Percentiles rank a stretch among this genome's conserved stretches.
phyloP scores from a whole-genome alignment of 2,329 filamentous ascomycete genomes.

The Aspergillus brunneoviolaceus region DNA sequence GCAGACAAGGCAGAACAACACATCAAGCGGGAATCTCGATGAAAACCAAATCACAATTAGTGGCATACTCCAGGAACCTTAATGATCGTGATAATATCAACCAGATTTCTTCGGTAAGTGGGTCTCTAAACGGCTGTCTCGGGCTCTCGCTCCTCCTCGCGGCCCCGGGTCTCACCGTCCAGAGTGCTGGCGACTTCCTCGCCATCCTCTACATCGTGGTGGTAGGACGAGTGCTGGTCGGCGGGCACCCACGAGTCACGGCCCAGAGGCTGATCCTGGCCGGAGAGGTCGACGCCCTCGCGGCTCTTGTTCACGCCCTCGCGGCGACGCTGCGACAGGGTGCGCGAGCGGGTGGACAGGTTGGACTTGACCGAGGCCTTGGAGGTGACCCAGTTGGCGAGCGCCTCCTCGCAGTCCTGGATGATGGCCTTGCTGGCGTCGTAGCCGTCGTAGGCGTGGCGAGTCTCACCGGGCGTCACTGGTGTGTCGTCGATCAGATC shows the following conservation, averaged over 20 bases:
- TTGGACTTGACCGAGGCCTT: constrained; percentile 86
- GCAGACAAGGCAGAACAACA: constrained; percentile 1
- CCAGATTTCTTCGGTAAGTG: not conserved
- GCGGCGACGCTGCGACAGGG: constrained; percentile 78
- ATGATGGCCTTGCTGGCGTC: constrained; percentile 98
- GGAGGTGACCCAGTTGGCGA: constrained; percentile 94
- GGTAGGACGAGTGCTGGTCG: constrained; percentile 53
- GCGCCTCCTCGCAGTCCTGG: constrained; percentile 95
- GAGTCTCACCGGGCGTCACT: constrained; percentile 94
- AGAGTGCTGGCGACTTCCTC: constrained; percentile 36
- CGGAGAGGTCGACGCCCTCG: constrained; percentile 73
- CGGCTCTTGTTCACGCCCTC: constrained; percentile 66
- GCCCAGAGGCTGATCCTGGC: constrained; percentile 76
- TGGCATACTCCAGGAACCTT: constrained; percentile 6
- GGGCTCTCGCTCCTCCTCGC: constrained; percentile 37
- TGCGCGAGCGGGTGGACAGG: constrained; percentile 83
- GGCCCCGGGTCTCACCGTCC: constrained; percentile 36
- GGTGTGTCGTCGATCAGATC: constrained; percentile 95
- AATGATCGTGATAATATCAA: not conserved
- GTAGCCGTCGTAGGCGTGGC: constrained; percentile 94
- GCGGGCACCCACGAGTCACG: constrained; percentile 79
- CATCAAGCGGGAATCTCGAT: constrained; percentile 15
- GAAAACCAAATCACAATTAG: constrained; percentile 1
- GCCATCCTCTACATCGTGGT: constrained; percentile 42
- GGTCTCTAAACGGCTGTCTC: constrained; percentile 20